Percentiles rank a stretch among this genome's conserved stretches.
Conservation (phyloP, 768 basidiomycete species). For the Boletus insuetus region DNA sequence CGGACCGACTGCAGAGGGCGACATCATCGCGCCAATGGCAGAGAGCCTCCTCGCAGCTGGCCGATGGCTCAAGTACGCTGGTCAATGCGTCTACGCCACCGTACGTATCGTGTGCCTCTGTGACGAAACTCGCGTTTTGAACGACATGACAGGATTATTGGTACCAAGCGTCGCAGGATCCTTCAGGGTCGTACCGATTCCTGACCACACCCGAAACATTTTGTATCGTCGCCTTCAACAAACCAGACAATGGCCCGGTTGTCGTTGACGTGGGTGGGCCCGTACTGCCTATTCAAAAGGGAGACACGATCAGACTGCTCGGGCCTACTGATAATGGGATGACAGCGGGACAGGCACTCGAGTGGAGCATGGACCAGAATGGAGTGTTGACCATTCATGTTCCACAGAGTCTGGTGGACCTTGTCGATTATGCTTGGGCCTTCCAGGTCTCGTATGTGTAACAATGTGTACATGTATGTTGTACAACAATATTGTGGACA, state of each 20-base stretch:
- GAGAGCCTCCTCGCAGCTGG: conserved; percentile 50
- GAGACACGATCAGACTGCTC: conserved; percentile 44
- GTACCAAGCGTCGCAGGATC: conserved; percentile 44
- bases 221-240: conserved; percentile 45
- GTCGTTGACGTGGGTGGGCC: conserved; percentile 34
- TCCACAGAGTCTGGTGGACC: conserved; percentile 21
- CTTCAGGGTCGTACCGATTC: conserved; percentile 39
- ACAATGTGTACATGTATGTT: not conserved
- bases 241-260: conserved; percentile 34
- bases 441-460: conserved; percentile 36
- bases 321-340: conserved; percentile 21
- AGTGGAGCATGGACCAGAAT: conserved; percentile 15
- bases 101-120: conserved; percentile 28
- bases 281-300: conserved; percentile 41
- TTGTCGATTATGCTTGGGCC: conserved; percentile 39
- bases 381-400: conserved; percentile 34
- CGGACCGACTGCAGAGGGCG: conserved; percentile 54
- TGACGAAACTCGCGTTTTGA: not conserved
- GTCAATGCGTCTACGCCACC: conserved; percentile 52
- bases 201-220: conserved; percentile 49
- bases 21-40: conserved; percentile 48
- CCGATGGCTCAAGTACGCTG: conserved; percentile 47
- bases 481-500: not conserved
- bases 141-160: conserved; percentile 40
- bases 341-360: not conserved